Evolutionary conservation across 495 filamentous ascomycete species (phyloP).

Genomic region (Penicillium lagena): DNA sequence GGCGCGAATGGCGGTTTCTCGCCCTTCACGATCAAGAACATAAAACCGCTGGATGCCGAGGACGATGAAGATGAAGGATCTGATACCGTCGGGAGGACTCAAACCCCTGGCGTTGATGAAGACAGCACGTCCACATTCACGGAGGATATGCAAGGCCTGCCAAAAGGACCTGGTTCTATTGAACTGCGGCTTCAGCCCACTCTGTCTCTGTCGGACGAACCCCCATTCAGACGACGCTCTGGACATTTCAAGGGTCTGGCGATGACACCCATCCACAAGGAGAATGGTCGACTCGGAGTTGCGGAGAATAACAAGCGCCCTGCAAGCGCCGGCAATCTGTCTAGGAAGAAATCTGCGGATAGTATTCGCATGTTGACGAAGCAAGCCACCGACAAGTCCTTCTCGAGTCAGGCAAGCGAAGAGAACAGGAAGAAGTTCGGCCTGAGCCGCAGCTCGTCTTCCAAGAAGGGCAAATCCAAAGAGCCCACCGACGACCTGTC

Average conservation of each 20-base stretch:
- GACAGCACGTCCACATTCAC: constrained; percentile 21
- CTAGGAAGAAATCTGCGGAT: constrained; percentile 63
- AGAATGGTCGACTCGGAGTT: constrained; percentile 37
- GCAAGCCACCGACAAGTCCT: constrained; percentile 40
- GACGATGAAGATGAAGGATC: constrained; percentile 45
- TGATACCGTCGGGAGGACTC: constrained; percentile 15
- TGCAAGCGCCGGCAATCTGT: constrained; percentile 24
- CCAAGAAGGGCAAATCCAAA: constrained; percentile 43
- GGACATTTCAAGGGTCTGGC: constrained; percentile 39
- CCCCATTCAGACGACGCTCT: constrained; percentile 22
- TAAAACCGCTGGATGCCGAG: constrained; percentile 52
- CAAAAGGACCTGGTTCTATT: constrained; percentile 58
- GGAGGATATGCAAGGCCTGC: constrained; percentile 25
- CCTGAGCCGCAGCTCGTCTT: constrained; percentile 19
- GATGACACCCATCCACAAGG: constrained; percentile 32
- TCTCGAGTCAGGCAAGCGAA: constrained; percentile 42
- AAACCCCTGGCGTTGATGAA: constrained; percentile 18
- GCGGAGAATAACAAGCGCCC: constrained; percentile 19
- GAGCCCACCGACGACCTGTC: constrained; percentile 83
- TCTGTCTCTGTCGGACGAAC: constrained; percentile 53
- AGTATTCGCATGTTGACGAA: constrained; percentile 50
- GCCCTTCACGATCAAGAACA: constrained; percentile 78
- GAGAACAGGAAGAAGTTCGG: constrained; percentile 52
- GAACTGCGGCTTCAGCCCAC: constrained; percentile 77
- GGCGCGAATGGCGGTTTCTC: constrained; percentile 61